These are phyloP conservation scores for Metschnikowia noctiluminum DNA, from an alignment of 805 yeast genomes.

Conservation along the genomic window DNA sequence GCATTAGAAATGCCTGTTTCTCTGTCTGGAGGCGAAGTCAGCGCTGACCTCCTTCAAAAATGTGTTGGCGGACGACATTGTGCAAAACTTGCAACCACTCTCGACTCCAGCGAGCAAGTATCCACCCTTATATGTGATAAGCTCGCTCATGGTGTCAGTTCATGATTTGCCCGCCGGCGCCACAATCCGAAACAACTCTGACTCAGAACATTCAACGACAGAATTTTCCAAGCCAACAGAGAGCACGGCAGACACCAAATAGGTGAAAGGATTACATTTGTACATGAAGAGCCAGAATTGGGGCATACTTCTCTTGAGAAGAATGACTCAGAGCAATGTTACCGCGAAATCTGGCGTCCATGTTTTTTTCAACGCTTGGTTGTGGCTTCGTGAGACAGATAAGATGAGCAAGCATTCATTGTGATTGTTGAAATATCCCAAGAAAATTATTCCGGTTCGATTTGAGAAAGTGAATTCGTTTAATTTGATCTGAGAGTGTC, in stretches of 20 bases:
- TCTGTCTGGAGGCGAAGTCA: slow-evolving; percentile 53
- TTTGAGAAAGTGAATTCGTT: no score
- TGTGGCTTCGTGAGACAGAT: no score
- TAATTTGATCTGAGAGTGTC: no score
- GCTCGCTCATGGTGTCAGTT: slow-evolving; percentile 47
- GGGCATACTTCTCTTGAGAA: slow-evolving; percentile 56
- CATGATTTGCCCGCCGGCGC: slow-evolving; percentile 64
- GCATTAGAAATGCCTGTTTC: slow-evolving; percentile 59
- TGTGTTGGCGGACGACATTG: slow-evolving; percentile 52
- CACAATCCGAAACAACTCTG: slow-evolving; percentile 27
- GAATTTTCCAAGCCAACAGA: slow-evolving; percentile 47
- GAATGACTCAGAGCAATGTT: slow-evolving; percentile 48
- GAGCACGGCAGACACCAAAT: slow-evolving; percentile 37
- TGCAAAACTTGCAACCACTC: slow-evolving; percentile 60
- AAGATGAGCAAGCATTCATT: no score
- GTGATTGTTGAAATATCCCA: no score
- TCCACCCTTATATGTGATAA: slow-evolving; percentile 46
- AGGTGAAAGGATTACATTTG: slow-evolving; percentile 69
- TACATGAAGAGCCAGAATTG: slow-evolving; percentile 86
- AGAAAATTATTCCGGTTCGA: no score
- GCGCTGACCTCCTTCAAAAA: slow-evolving; percentile 50
- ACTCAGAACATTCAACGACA: slow-evolving; percentile 44
- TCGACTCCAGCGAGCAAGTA: slow-evolving; percentile 55
- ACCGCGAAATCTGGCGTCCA: no score
- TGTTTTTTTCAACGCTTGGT: no score